Evolutionary conservation across 2,329 filamentous ascomycete genomes (phyloP), one percentile per base, ranked within the genome.

Genomic region (Chrysoporthe deuterocubensis): DNA sequence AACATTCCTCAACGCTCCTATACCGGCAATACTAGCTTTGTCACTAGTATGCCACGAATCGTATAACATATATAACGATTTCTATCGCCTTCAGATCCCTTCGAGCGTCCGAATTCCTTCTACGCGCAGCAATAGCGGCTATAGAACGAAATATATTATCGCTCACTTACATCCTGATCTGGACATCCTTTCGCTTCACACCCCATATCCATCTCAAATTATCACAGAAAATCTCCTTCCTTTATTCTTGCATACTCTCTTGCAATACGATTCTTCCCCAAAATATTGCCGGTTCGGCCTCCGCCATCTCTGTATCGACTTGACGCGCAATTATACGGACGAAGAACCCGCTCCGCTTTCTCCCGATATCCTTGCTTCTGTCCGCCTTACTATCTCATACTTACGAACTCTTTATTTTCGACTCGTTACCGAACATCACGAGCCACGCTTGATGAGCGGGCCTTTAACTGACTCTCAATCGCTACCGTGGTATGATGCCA

Each of bases 331-430:
- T 44, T 52, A 26, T 52, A 4, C 6, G 14, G n/a, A 52, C 18
- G 11, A 9, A 52, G n/a, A 8, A 9, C 26, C 48, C 18, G 8
- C 3, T 1, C 18, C 9, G 16, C 48, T 66, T 16, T 9, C 37
- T 13, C 26, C 44, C 14, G 3, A 43, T 3, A 37, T 61, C 16
- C n/a, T 54, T 11, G n/a, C 14, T 32, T 66, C 64, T 2, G 64
- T 61, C 56, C 64, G 57, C 13, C 46, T 54, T 14, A 21, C 64
- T 2, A 42, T 61, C 2, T 46, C 64, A 3, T n/a, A 66, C 42
- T 42, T 66, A n/a, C 64, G 64, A n/a, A 54, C 40, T 37, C 46
- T 66, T 16, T 66, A 66, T 37, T 9, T 66, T 18, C 46, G 57
- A 16, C 57, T 61, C 16, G n/a, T 43, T 37, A 48, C 6, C 6